Evolutionary conservation across 2,329 filamentous ascomycete genomes (phyloP).

Genomic region (Dactylellina haptotyla): DNA sequence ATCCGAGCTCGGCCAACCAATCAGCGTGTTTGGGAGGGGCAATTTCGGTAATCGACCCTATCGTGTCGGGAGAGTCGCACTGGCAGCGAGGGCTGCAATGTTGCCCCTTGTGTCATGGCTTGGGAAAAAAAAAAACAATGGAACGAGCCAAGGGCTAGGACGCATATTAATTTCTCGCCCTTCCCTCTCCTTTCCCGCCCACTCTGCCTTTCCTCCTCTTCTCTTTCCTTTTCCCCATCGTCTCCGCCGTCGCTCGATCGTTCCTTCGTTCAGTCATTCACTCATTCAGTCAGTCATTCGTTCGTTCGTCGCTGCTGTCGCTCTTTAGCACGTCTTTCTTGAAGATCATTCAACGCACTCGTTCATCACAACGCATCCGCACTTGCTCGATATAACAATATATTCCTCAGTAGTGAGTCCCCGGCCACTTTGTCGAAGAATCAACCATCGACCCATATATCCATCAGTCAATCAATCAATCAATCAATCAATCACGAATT

Average conservation of each 20-base stretch:
- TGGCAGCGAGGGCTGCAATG: not conserved
- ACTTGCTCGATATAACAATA: not conserved
- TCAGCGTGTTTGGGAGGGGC: constrained; percentile 17
- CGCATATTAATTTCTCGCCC: constrained; percentile 43
- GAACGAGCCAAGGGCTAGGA: not conserved
- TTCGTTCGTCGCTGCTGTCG: constrained; percentile 3
- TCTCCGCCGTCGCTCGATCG: constrained; percentile 1
- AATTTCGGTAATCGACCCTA: constrained; percentile 51
- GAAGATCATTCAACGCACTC: constrained; percentile 35
- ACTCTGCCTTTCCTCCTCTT: constrained; percentile 18
- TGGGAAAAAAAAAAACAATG: not conserved
- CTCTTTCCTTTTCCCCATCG: constrained; percentile 1
- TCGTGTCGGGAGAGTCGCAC: not conserved
- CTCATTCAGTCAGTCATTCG: constrained; percentile 9
- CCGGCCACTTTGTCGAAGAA: not conserved
- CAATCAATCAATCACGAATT: constrained; percentile 13
- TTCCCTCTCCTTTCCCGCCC: constrained; percentile 38
- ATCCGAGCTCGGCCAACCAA: constrained; percentile 25
- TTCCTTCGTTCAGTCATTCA: constrained; percentile 15
- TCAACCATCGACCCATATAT: not conserved
- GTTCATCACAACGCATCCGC: constrained; percentile 45
- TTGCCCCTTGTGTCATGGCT: constrained; percentile 15
- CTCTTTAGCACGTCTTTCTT: constrained; percentile 20
- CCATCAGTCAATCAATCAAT: not conserved
- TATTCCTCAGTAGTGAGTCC: not conserved